Conservation (phyloP, 1,139 yeast species). For the Blastobotrys apis region DNA sequence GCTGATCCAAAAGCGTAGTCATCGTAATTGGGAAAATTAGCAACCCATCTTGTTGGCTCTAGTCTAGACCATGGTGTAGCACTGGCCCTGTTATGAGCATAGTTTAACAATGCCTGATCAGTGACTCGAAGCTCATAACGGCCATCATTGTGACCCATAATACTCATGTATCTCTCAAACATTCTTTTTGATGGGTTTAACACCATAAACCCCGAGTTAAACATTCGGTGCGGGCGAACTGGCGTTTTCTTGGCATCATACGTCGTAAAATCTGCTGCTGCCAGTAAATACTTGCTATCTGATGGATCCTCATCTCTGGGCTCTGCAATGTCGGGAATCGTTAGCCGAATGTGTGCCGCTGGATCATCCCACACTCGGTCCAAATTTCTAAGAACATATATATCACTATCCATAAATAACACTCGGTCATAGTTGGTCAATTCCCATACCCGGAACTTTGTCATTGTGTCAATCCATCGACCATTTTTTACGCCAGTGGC, state of each 20-base stretch:
- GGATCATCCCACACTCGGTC: slow-evolving; percentile 10
- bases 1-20: slow-evolving; percentile 2
- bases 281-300: not conserved
- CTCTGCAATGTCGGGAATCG: not conserved
- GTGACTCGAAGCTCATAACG: too few relatives aligned
- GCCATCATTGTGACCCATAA: not conserved
- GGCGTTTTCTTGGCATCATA: too few relatives aligned
- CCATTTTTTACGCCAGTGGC: not conserved
- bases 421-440: slow-evolving; percentile 2
- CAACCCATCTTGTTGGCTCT: slow-evolving; percentile 2
- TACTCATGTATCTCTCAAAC: slow-evolving; percentile 1
- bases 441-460: slow-evolving; percentile 9
- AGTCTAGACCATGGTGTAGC: slow-evolving; percentile 7
- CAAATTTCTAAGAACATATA: not conserved
- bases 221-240: not conserved
- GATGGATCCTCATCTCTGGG: not conserved
- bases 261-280: slow-evolving; percentile 3
- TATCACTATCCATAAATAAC: slow-evolving; percentile 7
- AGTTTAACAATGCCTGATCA: slow-evolving; percentile 6
- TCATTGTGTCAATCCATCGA: slow-evolving; percentile 5
- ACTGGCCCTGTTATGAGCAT: slow-evolving; percentile 3
- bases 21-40: slow-evolving; percentile 4
- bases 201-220: slow-evolving; percentile 3
- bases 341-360: not conserved
- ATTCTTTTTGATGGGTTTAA: not conserved